These are phyloP conservation scores for Cladosporium sp. DNA, from an alignment of 2,329 filamentous ascomycete species.

Conservation along the genomic window DNA sequence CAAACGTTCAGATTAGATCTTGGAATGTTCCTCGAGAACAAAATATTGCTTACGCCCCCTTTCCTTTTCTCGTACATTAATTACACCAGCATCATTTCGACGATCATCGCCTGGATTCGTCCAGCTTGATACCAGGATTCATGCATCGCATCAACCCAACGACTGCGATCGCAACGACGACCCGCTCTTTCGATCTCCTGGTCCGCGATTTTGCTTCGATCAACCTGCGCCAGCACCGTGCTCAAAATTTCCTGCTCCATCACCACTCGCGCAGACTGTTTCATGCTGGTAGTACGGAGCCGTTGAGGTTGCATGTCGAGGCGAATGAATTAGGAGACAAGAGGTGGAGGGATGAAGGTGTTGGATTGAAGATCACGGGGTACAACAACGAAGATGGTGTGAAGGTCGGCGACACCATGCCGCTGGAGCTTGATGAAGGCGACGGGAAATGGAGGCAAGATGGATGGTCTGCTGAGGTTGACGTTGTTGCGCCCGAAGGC, in stretches of 20 bases:
- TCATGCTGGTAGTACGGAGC: slow-evolving; percentile 1
- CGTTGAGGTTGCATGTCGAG: background rate
- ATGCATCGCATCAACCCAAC: slow-evolving; percentile 5
- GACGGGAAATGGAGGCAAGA: slow-evolving; percentile 17
- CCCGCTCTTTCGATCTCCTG: slow-evolving; percentile 24
- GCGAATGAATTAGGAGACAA: slow-evolving; percentile 9
- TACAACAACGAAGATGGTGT: background rate
- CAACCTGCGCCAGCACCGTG: slow-evolving; percentile 25
- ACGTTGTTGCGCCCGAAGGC: slow-evolving; percentile 14
- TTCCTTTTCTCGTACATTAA: background rate
- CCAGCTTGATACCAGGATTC: background rate
- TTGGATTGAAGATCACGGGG: slow-evolving; percentile 14
- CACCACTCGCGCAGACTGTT: slow-evolving; percentile 1
- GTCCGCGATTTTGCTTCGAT: slow-evolving; percentile 20
- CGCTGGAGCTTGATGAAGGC: slow-evolving; percentile 11
- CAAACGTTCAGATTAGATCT: slow-evolving; percentile 2
- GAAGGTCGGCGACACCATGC: background rate
- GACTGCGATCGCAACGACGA: slow-evolving; percentile 2
- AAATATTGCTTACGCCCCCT: background rate
- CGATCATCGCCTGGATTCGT: background rate
- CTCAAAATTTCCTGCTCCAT: slow-evolving; percentile 19
- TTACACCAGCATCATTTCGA: background rate
- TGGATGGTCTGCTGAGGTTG: slow-evolving; percentile 22
- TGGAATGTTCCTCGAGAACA: background rate
- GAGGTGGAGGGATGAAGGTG: slow-evolving; percentile 13